phyloP scores from a whole-genome alignment of 805 yeast species.

The Hanseniaspora clermontiae region DNA sequence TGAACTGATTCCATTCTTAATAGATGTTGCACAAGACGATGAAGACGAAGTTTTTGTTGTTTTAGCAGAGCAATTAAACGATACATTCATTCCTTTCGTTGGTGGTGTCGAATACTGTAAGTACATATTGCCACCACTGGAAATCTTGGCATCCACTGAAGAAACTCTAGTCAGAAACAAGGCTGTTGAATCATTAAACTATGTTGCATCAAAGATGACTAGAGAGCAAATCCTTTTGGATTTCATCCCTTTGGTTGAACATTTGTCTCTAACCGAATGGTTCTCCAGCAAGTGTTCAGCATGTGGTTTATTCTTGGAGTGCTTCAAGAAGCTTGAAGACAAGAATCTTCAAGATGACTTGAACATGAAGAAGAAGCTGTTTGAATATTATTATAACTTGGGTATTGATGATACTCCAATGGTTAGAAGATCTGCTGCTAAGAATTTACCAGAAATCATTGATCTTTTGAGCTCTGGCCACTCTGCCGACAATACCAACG shows the following conservation, averaged over 20 bases:
- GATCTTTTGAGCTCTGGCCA: slow-evolving; percentile 35
- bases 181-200: slow-evolving; percentile 76
- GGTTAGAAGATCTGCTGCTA: slow-evolving; percentile 93
- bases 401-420: slow-evolving; percentile 89
- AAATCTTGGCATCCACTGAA: slow-evolving; percentile 78
- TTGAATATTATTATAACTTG: slow-evolving; percentile 55
- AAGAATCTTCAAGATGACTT: slow-evolving; percentile 25
- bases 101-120: slow-evolving; percentile 68
- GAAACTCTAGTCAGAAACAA: slow-evolving; percentile 93
- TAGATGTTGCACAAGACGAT: slow-evolving; percentile 80
- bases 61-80: slow-evolving; percentile 76
- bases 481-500: slow-evolving; percentile 26
- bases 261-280: slow-evolving; percentile 83
- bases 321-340: slow-evolving; percentile 44
- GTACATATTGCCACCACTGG: slow-evolving; percentile 51
- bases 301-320: slow-evolving; percentile 72
- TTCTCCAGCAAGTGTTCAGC: slow-evolving; percentile 84
- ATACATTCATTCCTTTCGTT: slow-evolving; percentile 65
- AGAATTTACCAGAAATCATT: slow-evolving; percentile 62
- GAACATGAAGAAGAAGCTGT: slow-evolving; percentile 41
- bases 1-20: slow-evolving; percentile 82
- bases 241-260: slow-evolving; percentile 64
- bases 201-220: slow-evolving; percentile 50
- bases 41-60: slow-evolving; percentile 96
- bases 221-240: slow-evolving; percentile 50